phyloP scores from a whole-genome alignment of 78 protist species.

The Acrasis kona region DNA sequence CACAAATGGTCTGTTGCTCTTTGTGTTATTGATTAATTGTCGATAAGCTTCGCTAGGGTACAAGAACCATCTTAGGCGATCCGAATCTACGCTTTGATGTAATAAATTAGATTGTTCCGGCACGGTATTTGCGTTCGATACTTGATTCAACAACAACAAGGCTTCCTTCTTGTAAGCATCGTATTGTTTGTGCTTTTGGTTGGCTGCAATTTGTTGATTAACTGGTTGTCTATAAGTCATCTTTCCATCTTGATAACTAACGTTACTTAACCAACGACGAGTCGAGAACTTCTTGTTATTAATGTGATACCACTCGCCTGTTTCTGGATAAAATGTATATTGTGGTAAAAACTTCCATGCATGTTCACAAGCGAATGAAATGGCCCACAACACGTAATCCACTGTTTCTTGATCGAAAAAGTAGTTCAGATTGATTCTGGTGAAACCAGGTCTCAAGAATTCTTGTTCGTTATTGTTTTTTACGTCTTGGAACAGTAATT shows the following conservation, averaged over 20 bases:
- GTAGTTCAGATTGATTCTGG: conserved; percentile 23
- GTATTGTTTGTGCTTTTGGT: neutral
- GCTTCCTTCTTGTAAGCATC: conserved; percentile 9
- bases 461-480: neutral
- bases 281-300: conserved; percentile 8
- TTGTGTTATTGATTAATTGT: neutral
- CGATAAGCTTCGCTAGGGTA: neutral
- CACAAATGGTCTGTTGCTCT: neutral
- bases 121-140: no score
- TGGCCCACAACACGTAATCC: conserved; percentile 30
- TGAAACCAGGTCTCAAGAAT: conserved; percentile 41
- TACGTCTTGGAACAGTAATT: conserved; percentile 9
- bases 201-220: neutral
- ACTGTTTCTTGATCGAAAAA: conserved; percentile 7
- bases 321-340: conserved; percentile 30
- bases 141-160: neutral
- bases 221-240: conserved; percentile 18
- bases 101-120: neutral
- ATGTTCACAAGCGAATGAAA: conserved; percentile 41
- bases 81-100: neutral
- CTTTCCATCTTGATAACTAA: conserved; percentile 22
- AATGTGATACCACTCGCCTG: conserved; percentile 65
- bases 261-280: conserved; percentile 47
- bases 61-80: conserved; percentile 1
- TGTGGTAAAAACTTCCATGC: conserved; percentile 65